phyloP scores from a whole-genome alignment of 306 rosid genomes.

The Rubus parviflorus region DNA sequence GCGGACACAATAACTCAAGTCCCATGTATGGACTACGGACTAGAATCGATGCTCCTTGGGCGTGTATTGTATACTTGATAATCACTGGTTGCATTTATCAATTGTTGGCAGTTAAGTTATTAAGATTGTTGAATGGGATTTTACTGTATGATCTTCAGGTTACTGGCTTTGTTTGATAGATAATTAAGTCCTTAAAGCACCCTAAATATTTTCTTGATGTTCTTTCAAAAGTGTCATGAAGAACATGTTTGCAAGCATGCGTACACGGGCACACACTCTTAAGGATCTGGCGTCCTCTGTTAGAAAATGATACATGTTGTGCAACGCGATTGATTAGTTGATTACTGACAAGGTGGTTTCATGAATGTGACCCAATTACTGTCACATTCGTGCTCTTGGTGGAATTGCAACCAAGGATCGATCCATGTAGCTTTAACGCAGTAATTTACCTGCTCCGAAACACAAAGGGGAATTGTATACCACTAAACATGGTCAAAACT shows the following conservation, averaged over 20 bases:
- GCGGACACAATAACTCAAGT: constrained; percentile 53
- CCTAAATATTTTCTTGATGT: background rate
- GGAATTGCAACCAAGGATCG: background rate
- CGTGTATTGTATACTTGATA: constrained; percentile 40
- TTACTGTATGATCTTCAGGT: constrained; percentile 10
- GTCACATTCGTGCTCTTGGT: background rate
- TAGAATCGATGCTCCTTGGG: constrained; percentile 38
- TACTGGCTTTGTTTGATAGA: constrained; percentile 5
- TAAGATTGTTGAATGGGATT: constrained; percentile 33
- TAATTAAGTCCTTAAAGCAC: background rate
- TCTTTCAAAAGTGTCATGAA: background rate
- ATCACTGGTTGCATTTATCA: constrained; percentile 25
- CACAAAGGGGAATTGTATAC: background rate
- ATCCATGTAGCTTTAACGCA: background rate
- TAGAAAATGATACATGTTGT: too few relatives aligned
- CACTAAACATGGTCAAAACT: background rate
- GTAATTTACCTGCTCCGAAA: background rate
- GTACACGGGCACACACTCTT: too few relatives aligned
- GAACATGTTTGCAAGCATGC: background rate
- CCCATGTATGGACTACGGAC: constrained; percentile 31
- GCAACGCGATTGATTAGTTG: too few relatives aligned
- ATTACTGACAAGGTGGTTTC: too few relatives aligned
- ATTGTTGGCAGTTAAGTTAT: constrained; percentile 16
- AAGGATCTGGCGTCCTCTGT: too few relatives aligned
- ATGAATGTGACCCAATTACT: background rate